Base-by-base conservation (phyloP, 1,284 basidiomycete species). In the Tylopilus sp. region DNA sequence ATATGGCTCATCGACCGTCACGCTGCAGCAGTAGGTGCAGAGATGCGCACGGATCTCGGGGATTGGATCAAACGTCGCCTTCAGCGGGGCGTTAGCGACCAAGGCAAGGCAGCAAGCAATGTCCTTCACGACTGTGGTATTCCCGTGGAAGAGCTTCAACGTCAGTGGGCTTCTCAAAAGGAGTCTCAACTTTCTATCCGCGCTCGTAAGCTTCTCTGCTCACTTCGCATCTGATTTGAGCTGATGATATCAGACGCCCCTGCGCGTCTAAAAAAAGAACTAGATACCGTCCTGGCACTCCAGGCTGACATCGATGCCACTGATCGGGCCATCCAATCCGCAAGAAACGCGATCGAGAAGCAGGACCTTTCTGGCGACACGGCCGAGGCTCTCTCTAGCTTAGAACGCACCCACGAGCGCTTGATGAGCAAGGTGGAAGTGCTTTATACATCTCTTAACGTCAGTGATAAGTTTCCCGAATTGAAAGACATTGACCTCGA, bases 391-490 rank as follows among this genome's bases (percentile, higher is more conserved):
- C 66, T 80, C 0, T 49, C 51, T 1, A 62, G 60, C 2, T 69
- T 81, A 1, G 62, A 74, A 29, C 49, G 41, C 0, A 69, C 69
- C 4, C 74, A 77, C 1, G 53, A 66, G 1, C 38, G 41, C 1
- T 67, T 79, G 2, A 74, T 67, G 18, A 57, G 49, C 2, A 66
- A 74, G 32, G 76, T 77, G 0, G 79, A 83, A 9, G 60, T 29
- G 0, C 67, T 83, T 0, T 83, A 81, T 64, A 53, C 72, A 3
- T 81, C 81, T 0, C 72, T 84, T 7, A 82, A 83, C 33, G 64
- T 83, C 1, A 70, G 74, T 0, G 66, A 77, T 0, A 56, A 58
- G 4, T 82, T 78, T 55, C 81, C 80, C 0, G 76, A 80, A 29
- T 72, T 83, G 0, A 26, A 65, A 1, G 70, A 69, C 0, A 60